phyloP scores from a whole-genome alignment of 305 asterid genomes.

The Plantago lanceolata region DNA sequence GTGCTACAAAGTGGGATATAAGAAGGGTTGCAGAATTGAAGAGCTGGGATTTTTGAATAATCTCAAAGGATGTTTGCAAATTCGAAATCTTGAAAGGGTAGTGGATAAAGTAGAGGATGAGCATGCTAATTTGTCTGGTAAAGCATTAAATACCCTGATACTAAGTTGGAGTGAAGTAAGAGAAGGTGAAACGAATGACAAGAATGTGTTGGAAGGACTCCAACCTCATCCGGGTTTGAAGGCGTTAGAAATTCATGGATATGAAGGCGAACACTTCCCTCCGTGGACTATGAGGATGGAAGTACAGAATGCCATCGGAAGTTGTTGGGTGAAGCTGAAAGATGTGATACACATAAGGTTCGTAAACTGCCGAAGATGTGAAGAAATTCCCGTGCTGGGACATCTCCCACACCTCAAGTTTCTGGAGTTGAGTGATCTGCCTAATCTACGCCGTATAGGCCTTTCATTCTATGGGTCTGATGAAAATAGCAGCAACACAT shows the following conservation, averaged over 20 bases:
- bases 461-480: conserved; percentile 17
- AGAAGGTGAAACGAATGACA: not conserved
- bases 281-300: conserved; percentile 9
- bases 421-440: not conserved
- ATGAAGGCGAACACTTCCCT: conserved; percentile 21
- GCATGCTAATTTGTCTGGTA: not conserved
- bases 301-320: no score
- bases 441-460: not conserved
- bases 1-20: no score
- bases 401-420: not conserved
- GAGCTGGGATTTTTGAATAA: conserved; percentile 17
- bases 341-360: not conserved
- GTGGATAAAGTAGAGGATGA: conserved; percentile 11
- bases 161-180: not conserved
- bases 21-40: not conserved
- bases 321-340: no score
- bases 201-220: conserved; percentile 28
- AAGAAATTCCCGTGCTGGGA: conserved; percentile 1
- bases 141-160: no score
- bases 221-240: conserved; percentile 25
- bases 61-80: conserved; percentile 2
- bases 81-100: conserved; percentile 9
- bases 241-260: not conserved
- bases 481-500: not conserved
- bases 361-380: not conserved